Percentiles rank a stretch among this genome's conserved stretches.
Conservation (phyloP, 257 asterid genomes). For the Ilex asprella region DNA sequence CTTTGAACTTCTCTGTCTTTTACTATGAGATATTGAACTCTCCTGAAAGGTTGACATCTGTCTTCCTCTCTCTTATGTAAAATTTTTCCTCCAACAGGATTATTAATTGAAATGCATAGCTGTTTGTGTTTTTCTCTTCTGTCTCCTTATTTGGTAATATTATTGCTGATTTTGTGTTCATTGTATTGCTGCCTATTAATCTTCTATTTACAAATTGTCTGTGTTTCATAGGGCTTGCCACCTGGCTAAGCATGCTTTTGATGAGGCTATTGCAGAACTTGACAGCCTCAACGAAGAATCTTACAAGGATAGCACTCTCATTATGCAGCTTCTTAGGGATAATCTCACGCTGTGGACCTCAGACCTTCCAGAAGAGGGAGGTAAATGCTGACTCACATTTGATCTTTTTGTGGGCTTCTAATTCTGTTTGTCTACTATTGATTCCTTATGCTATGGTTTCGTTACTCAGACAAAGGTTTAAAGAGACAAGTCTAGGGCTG, state of each 20-base stretch:
- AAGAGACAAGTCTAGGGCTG: not conserved
- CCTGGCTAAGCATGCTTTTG: conserved; percentile 57
- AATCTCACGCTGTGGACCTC: conserved; percentile 72
- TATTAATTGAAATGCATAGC: too few species aligned
- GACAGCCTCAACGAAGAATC: conserved; percentile 71
- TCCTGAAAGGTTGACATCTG: conserved; percentile 52
- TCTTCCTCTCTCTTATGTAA: conserved; percentile 1
- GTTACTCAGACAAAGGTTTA: not conserved
- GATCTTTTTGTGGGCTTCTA: not conserved
- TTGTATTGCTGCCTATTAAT: not conserved
- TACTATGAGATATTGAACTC: conserved; percentile 75
- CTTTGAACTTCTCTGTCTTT: conserved; percentile 69
- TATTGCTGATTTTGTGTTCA: not conserved
- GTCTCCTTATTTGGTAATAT: not conserved
- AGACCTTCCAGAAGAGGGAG: conserved; percentile 72
- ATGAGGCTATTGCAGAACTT: conserved; percentile 69
- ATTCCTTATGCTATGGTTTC: not conserved
- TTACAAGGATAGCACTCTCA: conserved; percentile 73
- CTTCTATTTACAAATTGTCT: not conserved
- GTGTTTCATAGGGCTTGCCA: conserved; percentile 56
- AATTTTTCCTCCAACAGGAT: not conserved
- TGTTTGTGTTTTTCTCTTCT: not conserved
- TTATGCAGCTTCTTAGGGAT: conserved; percentile 77
- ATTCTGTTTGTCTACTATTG: not conserved
- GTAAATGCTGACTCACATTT: conserved; percentile 17